phyloP scores from a whole-genome alignment of 164 flowering plant species.

The Protea cynaroides region DNA sequence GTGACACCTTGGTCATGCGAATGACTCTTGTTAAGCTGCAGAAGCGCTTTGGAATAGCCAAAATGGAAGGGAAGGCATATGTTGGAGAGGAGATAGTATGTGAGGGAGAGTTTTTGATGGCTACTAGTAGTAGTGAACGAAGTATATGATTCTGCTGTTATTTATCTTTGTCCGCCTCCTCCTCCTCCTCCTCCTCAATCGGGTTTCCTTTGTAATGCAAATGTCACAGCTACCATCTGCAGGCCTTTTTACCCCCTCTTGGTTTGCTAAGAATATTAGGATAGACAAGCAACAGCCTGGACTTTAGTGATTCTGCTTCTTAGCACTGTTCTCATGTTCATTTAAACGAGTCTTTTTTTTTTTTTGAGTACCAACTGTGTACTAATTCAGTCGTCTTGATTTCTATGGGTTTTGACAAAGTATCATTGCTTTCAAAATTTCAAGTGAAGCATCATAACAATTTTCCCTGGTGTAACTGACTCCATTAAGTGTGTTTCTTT shows the following conservation, averaged over 20 bases:
- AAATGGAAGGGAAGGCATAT: constrained; percentile 95
- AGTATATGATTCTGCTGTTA: not conserved
- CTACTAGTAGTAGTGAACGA: constrained; percentile 48
- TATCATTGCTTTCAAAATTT: too few relatives aligned
- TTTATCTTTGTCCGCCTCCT: not conserved
- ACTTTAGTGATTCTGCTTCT: not conserved
- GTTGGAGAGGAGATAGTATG: constrained; percentile 91
- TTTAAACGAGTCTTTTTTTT: too few relatives aligned
- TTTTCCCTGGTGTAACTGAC: too few relatives aligned
- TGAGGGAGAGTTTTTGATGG: constrained; percentile 95
- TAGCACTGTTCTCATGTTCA: not conserved
- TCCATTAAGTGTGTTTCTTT: too few relatives aligned
- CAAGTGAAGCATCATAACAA: too few relatives aligned
- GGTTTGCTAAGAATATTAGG: not conserved
- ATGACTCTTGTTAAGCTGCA: constrained; percentile 79
- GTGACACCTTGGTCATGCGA: constrained; percentile 89
- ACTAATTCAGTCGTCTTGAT: too few relatives aligned
- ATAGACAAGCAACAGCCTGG: not conserved
- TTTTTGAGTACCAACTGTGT: not conserved
- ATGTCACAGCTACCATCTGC: not conserved
- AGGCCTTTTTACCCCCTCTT: not conserved
- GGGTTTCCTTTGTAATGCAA: too few relatives aligned
- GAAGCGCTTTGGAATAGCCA: constrained; percentile 79
- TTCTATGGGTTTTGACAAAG: too few relatives aligned
- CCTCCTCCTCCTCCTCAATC: not conserved